These are phyloP conservation scores for Myriosclerotinia duriaeana DNA, from an alignment of 2,329 filamentous ascomycete species.

Conservation along the genomic window DNA sequence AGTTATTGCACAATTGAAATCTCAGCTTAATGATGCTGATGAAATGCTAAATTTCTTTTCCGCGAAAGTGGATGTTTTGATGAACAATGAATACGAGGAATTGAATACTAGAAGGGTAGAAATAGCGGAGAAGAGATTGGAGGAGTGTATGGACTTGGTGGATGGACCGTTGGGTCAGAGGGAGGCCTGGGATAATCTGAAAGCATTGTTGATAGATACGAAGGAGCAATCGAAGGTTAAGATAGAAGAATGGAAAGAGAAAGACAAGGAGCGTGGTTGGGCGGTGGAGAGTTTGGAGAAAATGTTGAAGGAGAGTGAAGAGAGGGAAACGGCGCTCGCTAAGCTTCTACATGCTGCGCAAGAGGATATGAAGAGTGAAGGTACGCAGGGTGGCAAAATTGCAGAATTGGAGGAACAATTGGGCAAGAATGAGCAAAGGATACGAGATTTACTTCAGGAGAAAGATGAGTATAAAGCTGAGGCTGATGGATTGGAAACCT, in stretches of 20 bases:
- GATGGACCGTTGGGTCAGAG: constrained; percentile 15
- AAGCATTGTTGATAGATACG: not conserved
- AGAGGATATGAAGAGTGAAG: not conserved
- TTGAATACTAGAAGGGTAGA: not conserved
- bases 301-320: constrained; percentile 10
- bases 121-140: constrained; percentile 6
- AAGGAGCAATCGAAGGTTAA: not conserved
- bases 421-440: not conserved
- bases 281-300: not conserved
- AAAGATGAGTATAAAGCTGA: constrained; percentile 3
- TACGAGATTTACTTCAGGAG: not conserved
- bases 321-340: not conserved
- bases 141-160: constrained; percentile 22
- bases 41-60: not conserved
- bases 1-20: not conserved
- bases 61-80: not conserved
- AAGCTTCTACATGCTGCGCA: not conserved
- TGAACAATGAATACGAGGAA: not conserved
- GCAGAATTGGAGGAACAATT: not conserved
- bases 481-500: constrained; percentile 7
- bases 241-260: not conserved
- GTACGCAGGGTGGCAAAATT: not conserved
- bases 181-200: constrained; percentile 7
- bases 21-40: constrained; percentile 8
- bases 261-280: not conserved